These are phyloP conservation scores for Kodamaea neixiangensis DNA, from an alignment of 805 yeast genomes.

Conservation along the genomic window DNA sequence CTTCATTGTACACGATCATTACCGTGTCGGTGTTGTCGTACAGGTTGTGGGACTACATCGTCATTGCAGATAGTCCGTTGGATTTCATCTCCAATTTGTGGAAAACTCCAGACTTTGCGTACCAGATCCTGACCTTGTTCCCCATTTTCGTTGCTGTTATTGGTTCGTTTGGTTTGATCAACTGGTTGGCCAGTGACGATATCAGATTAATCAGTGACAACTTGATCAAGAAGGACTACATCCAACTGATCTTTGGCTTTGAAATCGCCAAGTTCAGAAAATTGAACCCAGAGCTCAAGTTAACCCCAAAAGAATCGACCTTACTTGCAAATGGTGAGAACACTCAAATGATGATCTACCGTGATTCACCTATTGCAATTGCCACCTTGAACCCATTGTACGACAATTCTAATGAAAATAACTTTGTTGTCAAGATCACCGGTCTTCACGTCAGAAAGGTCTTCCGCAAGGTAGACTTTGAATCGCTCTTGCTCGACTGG, in stretches of 20 bases:
- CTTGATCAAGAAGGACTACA: constrained; percentile 24
- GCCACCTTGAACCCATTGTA: constrained; percentile 47
- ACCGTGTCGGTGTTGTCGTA: constrained; percentile 22
- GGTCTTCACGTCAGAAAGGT: constrained; percentile 68
- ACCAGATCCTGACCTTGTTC: constrained; percentile 28
- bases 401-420: constrained; percentile 39
- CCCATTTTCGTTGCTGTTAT: constrained; percentile 42
- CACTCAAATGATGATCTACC: constrained; percentile 58
- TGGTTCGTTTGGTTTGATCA: constrained; percentile 42
- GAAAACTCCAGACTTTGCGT: constrained; percentile 27
- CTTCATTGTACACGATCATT: constrained; percentile 20
- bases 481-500: constrained; percentile 65
- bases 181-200: constrained; percentile 46
- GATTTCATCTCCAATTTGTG: constrained; percentile 29
- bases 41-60: constrained; percentile 31
- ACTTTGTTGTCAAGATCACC: constrained; percentile 52
- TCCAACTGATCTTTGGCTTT: constrained; percentile 47
- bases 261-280: constrained; percentile 51
- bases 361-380: constrained; percentile 72
- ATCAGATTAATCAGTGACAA: constrained; percentile 40
- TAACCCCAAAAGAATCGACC: constrained; percentile 21
- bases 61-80: constrained; percentile 27
- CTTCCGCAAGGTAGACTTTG: constrained; percentile 62
- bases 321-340: constrained; percentile 44
- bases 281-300: constrained; percentile 19